phyloP scores from a whole-genome alignment of 1,284 basidiomycete species.

The Naganishia albida region DNA sequence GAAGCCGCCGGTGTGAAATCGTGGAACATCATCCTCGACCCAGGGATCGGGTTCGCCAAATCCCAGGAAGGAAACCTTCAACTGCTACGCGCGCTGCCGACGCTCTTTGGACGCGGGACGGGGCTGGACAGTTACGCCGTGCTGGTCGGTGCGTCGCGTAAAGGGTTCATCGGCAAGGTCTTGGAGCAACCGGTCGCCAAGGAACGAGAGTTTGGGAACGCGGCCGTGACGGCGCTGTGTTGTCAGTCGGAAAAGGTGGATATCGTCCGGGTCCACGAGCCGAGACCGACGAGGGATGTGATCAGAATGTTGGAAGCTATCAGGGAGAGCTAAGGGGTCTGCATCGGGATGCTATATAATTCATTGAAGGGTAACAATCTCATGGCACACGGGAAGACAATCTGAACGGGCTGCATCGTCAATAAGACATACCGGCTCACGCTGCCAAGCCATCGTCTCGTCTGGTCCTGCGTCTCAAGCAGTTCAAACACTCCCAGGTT shows the following conservation, averaged over 20 bases:
- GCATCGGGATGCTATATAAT: too few species aligned
- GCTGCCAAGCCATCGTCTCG: too few species aligned
- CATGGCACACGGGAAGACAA: too few species aligned
- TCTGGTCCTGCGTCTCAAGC: too few species aligned
- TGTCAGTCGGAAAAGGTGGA: conserved; percentile 69
- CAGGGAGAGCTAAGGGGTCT: conserved; percentile 30
- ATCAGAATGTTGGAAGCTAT: conserved; percentile 61
- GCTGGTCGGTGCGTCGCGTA: conserved; percentile 77
- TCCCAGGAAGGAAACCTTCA: conserved; percentile 72
- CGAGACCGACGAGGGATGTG: conserved; percentile 66
- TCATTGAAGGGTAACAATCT: too few species aligned
- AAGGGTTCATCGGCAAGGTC: conserved; percentile 75
- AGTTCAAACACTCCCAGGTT: too few species aligned
- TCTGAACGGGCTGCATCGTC: too few species aligned
- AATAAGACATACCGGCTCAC: too few species aligned
- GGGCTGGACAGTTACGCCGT: conserved; percentile 65
- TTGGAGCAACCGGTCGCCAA: conserved; percentile 58
- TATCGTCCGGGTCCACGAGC: conserved; percentile 83
- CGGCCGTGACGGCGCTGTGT: conserved; percentile 73
- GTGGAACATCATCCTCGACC: conserved; percentile 91
- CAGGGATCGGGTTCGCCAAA: conserved; percentile 96
- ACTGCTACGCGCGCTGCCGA: conserved; percentile 62
- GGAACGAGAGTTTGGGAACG: conserved; percentile 77
- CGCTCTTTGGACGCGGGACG: conserved; percentile 56
- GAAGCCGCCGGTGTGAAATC: conserved; percentile 76